These are phyloP conservation scores for Phoma sp. DNA, from an alignment of 2,329 filamentous ascomycete genomes.

Conservation along the genomic window DNA sequence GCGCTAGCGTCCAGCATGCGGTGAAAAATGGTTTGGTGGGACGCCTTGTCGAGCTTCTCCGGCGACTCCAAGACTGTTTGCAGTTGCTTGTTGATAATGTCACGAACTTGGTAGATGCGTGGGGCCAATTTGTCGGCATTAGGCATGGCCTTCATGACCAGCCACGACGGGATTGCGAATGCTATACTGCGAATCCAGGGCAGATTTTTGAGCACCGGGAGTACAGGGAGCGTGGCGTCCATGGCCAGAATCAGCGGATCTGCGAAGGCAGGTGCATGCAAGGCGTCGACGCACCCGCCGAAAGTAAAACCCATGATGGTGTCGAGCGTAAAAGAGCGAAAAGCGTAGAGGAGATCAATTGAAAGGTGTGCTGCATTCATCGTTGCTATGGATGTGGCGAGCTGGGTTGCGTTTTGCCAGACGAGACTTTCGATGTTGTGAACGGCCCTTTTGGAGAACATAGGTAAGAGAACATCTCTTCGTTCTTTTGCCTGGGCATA, in stretches of 20 bases:
- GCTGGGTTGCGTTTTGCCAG: constrained; percentile 3
- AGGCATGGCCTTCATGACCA: constrained; percentile 1
- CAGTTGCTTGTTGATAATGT: constrained; percentile 3
- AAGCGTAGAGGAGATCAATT: constrained; percentile 1
- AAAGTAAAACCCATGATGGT: constrained; percentile 1
- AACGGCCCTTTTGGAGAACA: neutral
- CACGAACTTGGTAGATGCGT: constrained; percentile 2
- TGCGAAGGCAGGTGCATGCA: neutral
- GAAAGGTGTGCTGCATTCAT: neutral
- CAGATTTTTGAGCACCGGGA: neutral
- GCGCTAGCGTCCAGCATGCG: constrained; percentile 1
- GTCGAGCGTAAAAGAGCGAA: neutral
- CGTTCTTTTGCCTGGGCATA: constrained; percentile 1
- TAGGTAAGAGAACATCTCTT: neutral
- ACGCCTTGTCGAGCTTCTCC: neutral
- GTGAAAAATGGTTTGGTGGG: neutral
- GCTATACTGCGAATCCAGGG: neutral
- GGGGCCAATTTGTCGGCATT: neutral
- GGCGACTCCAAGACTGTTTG: neutral
- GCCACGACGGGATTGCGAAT: neutral
- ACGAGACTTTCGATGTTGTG: constrained; percentile 1
- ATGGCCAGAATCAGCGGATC: constrained; percentile 1
- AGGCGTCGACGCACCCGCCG: neutral
- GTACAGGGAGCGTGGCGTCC: neutral
- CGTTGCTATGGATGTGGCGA: neutral